Evolutionary conservation across 768 basidiomycete genomes (phyloP).

Genomic region (Psilocybe tampanensis): DNA sequence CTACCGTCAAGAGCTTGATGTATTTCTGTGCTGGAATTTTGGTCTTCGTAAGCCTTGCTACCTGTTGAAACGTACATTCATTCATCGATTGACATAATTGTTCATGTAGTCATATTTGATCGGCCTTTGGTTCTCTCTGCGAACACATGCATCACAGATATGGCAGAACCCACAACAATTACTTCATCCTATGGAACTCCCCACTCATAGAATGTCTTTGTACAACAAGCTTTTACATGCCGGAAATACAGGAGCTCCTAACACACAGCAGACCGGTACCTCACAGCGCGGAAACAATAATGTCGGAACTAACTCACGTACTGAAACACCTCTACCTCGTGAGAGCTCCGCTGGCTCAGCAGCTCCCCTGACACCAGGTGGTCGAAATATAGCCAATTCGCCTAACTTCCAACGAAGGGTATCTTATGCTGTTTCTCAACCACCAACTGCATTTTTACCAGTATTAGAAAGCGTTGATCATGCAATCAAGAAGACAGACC

Average conservation of each 20-base stretch:
- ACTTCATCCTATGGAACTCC: slow-evolving; percentile 65
- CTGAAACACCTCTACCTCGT: slow-evolving; percentile 39
- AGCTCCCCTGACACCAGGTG: slow-evolving; percentile 16
- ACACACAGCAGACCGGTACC: slow-evolving; percentile 26
- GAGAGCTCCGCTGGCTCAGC: slow-evolving; percentile 22
- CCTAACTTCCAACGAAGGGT: slow-evolving; percentile 51
- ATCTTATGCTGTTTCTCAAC: slow-evolving; percentile 51
- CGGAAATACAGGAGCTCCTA: slow-evolving; percentile 20
- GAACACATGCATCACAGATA: slow-evolving; percentile 97
- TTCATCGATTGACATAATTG: slow-evolving; percentile 7
- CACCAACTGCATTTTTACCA: slow-evolving; percentile 50
- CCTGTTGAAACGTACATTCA: not conserved
- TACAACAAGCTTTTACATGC: slow-evolving; percentile 61
- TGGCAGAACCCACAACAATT: slow-evolving; percentile 97
- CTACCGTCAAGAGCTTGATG: slow-evolving; percentile 93
- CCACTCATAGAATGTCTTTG: slow-evolving; percentile 57
- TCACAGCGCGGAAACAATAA: slow-evolving; percentile 49
- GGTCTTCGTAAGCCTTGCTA: slow-evolving; percentile 68
- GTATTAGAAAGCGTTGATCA: slow-evolving; percentile 79
- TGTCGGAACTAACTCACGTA: slow-evolving; percentile 34
- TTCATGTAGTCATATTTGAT: slow-evolving; percentile 84
- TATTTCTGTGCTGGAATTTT: slow-evolving; percentile 93
- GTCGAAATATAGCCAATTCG: slow-evolving; percentile 32
- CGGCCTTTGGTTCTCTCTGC: slow-evolving; percentile 97
- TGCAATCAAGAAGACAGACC: slow-evolving; percentile 63